These are phyloP conservation scores for Casaregolazyma lundiana DNA, from an alignment of 1,139 yeast species.

Conservation along the genomic window DNA sequence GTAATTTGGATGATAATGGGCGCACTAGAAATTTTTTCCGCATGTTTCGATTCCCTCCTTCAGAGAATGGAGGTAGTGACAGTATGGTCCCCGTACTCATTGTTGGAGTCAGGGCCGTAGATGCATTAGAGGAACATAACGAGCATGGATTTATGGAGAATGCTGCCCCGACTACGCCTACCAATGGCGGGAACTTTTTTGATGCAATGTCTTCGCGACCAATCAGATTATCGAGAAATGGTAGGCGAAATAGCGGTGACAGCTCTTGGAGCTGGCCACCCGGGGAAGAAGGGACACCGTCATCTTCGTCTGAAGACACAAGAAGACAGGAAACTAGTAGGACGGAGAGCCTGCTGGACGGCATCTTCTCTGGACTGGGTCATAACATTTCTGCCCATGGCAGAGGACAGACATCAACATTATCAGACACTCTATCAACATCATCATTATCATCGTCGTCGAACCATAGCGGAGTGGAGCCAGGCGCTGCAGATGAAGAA, in stretches of 20 bases:
- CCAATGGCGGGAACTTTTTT: slow-evolving; percentile 15
- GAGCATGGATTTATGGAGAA: slow-evolving; percentile 8
- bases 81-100: slow-evolving; percentile 49
- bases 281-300: not conserved
- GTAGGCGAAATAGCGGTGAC: not conserved
- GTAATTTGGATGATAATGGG: slow-evolving; percentile 14
- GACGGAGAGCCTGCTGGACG: slow-evolving; percentile 5
- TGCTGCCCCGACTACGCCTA: slow-evolving; percentile 8
- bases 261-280: slow-evolving; percentile 2
- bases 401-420: slow-evolving; percentile 1
- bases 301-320: not conserved
- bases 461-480: not conserved
- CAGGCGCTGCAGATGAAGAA: not conserved
- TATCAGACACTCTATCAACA: not conserved
- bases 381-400: not conserved
- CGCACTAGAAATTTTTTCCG: slow-evolving; percentile 42
- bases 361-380: slow-evolving; percentile 7
- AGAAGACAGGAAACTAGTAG: not conserved
- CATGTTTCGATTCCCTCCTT: slow-evolving; percentile 48
- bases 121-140: slow-evolving; percentile 20
- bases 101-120: slow-evolving; percentile 51
- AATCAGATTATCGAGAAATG: slow-evolving; percentile 12
- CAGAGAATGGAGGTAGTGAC: slow-evolving; percentile 15
- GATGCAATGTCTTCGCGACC: slow-evolving; percentile 21
- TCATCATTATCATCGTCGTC: slow-evolving; percentile 6